Percentiles rank a stretch among this genome's conserved stretches.
Evolutionary conservation across 352 stramenopile genomes (phyloP).

Genomic region (Globisporangium sylvaticum): DNA sequence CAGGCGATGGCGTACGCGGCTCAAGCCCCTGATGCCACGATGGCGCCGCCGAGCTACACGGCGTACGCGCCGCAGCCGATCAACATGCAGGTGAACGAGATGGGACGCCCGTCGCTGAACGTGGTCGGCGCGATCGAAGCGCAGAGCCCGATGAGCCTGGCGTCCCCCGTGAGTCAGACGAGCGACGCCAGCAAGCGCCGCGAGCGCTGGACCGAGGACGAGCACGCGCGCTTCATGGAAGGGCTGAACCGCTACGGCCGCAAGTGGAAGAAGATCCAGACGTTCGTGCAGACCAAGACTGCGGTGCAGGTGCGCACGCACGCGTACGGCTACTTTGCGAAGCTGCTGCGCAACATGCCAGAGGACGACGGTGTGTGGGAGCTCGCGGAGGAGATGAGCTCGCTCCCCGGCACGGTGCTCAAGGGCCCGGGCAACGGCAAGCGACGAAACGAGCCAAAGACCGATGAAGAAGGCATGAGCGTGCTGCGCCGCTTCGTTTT

Average conservation of each 20-base stretch:
- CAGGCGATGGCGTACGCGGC: conserved; percentile 4
- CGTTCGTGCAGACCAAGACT: conserved; percentile 83
- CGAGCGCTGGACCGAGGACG: conserved; percentile 80
- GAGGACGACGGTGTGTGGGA: conserved; percentile 83
- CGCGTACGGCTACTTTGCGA: conserved; percentile 87
- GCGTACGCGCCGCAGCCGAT: conserved; percentile 23
- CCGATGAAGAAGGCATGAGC: conserved; percentile 80
- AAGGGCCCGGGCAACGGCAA: conserved; percentile 76
- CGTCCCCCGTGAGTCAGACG: conserved; percentile 53
- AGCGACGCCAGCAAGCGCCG: conserved; percentile 68
- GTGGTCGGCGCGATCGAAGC: conserved; percentile 11
- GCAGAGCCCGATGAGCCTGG: conserved; percentile 25
- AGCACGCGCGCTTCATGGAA: conserved; percentile 84
- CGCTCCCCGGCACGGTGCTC: conserved; percentile 61
- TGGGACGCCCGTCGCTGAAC: conserved; percentile 12
- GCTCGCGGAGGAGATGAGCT: conserved; percentile 77
- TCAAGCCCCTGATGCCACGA: not conserved
- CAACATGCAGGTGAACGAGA: conserved; percentile 3
- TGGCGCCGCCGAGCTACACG: conserved; percentile 22
- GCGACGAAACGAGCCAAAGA: conserved; percentile 77
- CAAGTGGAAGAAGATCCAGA: conserved; percentile 89
- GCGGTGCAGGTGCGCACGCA: conserved; percentile 82
- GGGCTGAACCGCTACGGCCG: conserved; percentile 80
- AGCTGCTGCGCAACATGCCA: conserved; percentile 81
- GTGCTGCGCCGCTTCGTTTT: conserved; percentile 82